Percentiles rank a stretch among this genome's conserved stretches.
Evolutionary conservation across 2,329 filamentous ascomycete species (phyloP).

Genomic region (Stagonosporopsis chrysanthemi): DNA sequence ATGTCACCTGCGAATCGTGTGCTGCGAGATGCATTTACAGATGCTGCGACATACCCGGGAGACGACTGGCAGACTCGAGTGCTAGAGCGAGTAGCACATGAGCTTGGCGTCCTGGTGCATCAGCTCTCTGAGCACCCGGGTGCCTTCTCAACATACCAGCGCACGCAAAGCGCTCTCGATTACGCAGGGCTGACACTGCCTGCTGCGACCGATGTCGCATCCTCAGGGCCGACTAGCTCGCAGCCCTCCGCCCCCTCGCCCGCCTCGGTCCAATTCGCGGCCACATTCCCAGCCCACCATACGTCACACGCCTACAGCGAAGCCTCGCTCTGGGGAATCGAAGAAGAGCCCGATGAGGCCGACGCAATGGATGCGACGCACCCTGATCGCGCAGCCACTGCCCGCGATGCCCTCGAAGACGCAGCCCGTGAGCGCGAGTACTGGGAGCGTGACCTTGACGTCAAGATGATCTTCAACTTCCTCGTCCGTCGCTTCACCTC

Average conservation of each 20-base stretch:
- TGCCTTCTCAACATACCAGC: constrained; percentile 83
- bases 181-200: constrained; percentile 76
- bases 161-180: constrained; percentile 65
- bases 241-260: constrained; percentile 39
- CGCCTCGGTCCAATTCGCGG: constrained; percentile 57
- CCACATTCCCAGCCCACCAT: constrained; percentile 53
- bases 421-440: constrained; percentile 69
- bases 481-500: constrained; percentile 49
- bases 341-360: constrained; percentile 62
- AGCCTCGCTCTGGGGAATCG: constrained; percentile 71
- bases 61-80: constrained; percentile 76
- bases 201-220: constrained; percentile 31
- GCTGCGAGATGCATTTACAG: constrained; percentile 31
- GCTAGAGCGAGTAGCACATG: constrained; percentile 82
- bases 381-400: constrained; percentile 22
- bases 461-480: constrained; percentile 87
- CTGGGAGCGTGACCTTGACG: constrained; percentile 92
- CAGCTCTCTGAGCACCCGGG: constrained; percentile 86
- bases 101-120: constrained; percentile 83
- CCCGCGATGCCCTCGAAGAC: constrained; percentile 38
- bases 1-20: constrained; percentile 28
- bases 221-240: constrained; percentile 36
- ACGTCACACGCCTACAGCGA: constrained; percentile 52
- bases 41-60: constrained; percentile 46
- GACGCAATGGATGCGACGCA: constrained; percentile 56